Evolutionary conservation across 2,329 filamentous ascomycete species (phyloP), one percentile per base, ranked within the genome.

Genomic region (Trichoderma semiorbis): DNA sequence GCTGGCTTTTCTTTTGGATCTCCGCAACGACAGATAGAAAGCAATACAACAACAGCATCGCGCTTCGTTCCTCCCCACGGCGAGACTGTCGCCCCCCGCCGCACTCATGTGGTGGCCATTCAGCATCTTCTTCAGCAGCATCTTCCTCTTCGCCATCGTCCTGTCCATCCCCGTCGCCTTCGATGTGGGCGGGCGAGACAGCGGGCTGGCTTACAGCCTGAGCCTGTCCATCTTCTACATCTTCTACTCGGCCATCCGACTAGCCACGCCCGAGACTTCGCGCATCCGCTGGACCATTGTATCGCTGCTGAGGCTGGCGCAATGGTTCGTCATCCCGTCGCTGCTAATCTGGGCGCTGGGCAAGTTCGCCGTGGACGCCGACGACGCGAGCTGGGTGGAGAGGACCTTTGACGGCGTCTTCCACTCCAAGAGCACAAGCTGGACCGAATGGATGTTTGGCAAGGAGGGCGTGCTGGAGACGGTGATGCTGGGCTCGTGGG

Each of bases 91-190:
- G 72, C 71, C 68, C 43, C 75, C 63, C 75, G 75, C 78, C 79
- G 81, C 78, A 77, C 80, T 85, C 83, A 97, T 97, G 93, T 94
- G 92, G 87, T 88, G 86, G 92, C 87, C 95, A 82, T 90, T 95
- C 82, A 91, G 92, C 80, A 88, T 92, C 81, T 80, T 95, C 77
- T 93, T 93, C 79, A 93, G 93, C 83, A 87, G 91, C 80, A 83
- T 93, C 83, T 98, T 98, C 84, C 90, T 98, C 78, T 88, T 95
- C 83, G 93, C 93, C 83, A 94, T 98, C 81, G 91, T 98, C 79
- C 92, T 98, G 80, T 97, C 94, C 74, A 96, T 99, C 80, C 96
- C 96, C 74, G 91, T 99, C 80, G 93, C 95, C 78, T 98, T 98
- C 85, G 96, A 99, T 89, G 95, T 98, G 78, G 96, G 96, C 80